These are phyloP conservation scores for Populus nigra DNA, from an alignment of 345 rosid species.

Conservation along the genomic window DNA sequence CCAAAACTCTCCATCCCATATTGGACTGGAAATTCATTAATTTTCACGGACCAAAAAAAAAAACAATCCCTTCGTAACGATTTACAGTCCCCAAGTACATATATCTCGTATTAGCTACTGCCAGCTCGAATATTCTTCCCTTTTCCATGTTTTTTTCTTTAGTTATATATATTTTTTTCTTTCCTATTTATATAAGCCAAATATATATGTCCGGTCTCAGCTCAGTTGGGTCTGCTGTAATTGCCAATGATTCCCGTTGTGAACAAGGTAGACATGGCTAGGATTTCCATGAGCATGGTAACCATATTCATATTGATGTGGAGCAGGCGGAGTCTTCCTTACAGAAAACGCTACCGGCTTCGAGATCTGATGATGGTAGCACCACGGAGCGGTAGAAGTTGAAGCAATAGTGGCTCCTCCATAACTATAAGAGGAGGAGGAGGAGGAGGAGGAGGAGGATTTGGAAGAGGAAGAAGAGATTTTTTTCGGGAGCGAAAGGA, in stretches of 20 bases:
- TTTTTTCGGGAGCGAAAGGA: constrained; percentile 60
- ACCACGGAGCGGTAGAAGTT: constrained; percentile 33
- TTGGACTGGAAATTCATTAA: constrained; percentile 53
- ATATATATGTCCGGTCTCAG: constrained; percentile 5
- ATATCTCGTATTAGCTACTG: constrained; percentile 24
- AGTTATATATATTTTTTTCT: not conserved
- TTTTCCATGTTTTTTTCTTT: not conserved
- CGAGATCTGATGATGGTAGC: constrained; percentile 23
- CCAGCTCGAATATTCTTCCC: not conserved
- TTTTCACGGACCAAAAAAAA: constrained; percentile 42
- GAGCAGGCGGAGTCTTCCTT: constrained; percentile 15
- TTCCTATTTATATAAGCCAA: not conserved
- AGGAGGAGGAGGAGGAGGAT: constrained; percentile 4
- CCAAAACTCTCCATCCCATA: constrained; percentile 44
- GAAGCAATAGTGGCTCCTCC: constrained; percentile 10
- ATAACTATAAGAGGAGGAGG: constrained; percentile 37
- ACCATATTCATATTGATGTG: constrained; percentile 26
- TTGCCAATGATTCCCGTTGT: constrained; percentile 67
- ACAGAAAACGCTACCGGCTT: constrained; percentile 25
- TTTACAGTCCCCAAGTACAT: constrained; percentile 44
- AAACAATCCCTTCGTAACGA: constrained; percentile 31
- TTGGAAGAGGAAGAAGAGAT: not conserved
- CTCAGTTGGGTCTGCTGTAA: constrained; percentile 20
- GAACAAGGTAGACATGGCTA: constrained; percentile 48
- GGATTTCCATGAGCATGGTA: constrained; percentile 50